Evolutionary conservation across 2,329 filamentous ascomycete species (phyloP).

Genomic region (Sporothrix sp.): DNA sequence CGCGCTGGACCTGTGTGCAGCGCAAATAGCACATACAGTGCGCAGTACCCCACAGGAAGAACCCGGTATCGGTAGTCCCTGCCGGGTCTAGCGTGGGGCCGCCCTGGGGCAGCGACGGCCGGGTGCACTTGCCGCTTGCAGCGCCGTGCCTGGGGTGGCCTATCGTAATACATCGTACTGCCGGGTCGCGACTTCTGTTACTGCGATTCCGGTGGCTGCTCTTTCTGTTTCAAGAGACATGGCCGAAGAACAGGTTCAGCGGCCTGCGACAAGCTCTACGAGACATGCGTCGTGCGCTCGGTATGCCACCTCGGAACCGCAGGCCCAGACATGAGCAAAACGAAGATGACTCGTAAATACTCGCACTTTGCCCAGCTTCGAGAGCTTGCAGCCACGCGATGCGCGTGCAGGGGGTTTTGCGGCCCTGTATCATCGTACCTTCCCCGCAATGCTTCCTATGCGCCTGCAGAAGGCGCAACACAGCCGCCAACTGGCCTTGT

Average conservation of each 20-base stretch:
- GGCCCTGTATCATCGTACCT: too few species aligned
- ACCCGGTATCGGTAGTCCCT: conserved; percentile 12
- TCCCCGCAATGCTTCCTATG: too few species aligned
- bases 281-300: too few species aligned
- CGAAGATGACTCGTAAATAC: conserved; percentile 5
- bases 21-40: background rate
- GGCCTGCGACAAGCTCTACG: too few species aligned
- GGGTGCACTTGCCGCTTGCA: conserved; percentile 5
- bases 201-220: background rate
- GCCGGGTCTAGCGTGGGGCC: background rate
- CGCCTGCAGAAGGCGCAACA: too few species aligned
- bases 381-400: background rate
- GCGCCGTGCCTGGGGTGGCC: background rate
- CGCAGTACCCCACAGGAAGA: background rate
- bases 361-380: background rate
- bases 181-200: conserved; percentile 8
- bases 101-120: background rate
- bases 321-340: background rate
- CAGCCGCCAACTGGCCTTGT: too few species aligned
- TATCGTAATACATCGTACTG: too few species aligned
- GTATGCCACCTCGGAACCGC: background rate
- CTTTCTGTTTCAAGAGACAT: background rate
- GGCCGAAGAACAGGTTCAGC: background rate
- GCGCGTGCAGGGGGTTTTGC: too few species aligned
- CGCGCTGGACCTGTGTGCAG: conserved; percentile 1